Evolutionary conservation across 805 yeast species (phyloP), one percentile per base, ranked within the genome.

Genomic region (Schwanniomyces yamadae): DNA sequence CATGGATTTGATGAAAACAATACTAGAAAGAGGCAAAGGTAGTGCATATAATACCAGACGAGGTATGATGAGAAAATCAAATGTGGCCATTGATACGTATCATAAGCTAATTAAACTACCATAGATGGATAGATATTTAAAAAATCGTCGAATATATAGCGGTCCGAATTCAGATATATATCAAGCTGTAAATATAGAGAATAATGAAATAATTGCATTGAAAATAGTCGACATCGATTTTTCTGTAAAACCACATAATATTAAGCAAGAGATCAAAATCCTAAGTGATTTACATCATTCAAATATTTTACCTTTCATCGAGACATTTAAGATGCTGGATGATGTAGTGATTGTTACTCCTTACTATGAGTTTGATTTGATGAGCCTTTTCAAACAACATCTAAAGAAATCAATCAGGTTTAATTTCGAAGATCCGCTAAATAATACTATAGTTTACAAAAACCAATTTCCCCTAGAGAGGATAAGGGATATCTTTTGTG

Each of bases 221-320:
- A 68, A 68, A 38, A 52, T 60, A 5, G 68, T 66, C 7, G 73
- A 67, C 41, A 47, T 44, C 23, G 74, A 68, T 41, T 46, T 66
- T 17, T 37, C 46, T 23, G 29, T 50, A 16, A 59, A 59, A 20
- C 74, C 74, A 1, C 74, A 68, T 48, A 46, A 59, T 36, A 48
- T 63, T 22, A 36, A 46, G 12, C 48, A 50, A 28, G 74, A 68
- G 42, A 48, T 67, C 15, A 33, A 33, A 14, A 44, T 65, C 5
- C 42, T 68, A 5, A 40, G 49, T 34, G 30, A 34, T 19, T 45
- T 64, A 7, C 38, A 47, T 3, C 42, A 43, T 24, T 26, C 16
- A 3, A 34, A 39, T 11, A 31, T 60, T 12, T 37, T 59, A 6
- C 41, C 40, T 17, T 46, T 49, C 28, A 17, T 62, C 11, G 49